phyloP scores from a whole-genome alignment of 192 early-diverging fungal species.

The Podila epicladia region DNA sequence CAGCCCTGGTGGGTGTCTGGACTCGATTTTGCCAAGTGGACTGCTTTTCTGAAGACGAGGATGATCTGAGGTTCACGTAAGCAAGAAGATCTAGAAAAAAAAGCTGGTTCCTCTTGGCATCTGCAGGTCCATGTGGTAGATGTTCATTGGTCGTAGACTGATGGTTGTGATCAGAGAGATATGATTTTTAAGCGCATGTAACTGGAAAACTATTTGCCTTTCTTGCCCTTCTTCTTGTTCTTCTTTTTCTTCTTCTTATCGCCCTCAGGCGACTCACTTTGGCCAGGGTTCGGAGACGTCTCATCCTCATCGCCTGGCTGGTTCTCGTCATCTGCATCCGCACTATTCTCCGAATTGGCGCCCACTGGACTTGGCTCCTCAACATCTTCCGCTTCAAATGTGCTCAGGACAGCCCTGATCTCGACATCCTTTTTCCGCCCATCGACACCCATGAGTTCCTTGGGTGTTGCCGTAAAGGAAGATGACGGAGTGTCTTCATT shows the following conservation, averaged over 20 bases:
- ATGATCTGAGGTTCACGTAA: no score
- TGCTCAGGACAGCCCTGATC: not conserved
- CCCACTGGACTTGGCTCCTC: not conserved
- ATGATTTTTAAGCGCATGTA: no score
- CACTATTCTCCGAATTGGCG: not conserved
- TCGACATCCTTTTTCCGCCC: not conserved
- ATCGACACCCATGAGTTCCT: not conserved
- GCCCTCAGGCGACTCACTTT: constrained; percentile 3
- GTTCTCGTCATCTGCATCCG: not conserved
- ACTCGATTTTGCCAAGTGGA: not conserved
- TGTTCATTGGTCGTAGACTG: no score
- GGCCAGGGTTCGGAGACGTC: not conserved
- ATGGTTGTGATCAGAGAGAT: no score
- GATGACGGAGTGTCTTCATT: not conserved
- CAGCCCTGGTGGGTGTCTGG: not conserved
- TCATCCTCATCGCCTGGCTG: no score
- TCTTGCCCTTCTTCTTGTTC: constrained; percentile 33
- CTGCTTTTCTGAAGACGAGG: no score
- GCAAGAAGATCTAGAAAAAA: no score
- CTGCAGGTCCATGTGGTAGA: no score
- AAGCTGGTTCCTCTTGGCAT: no score
- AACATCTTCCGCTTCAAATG: constrained; percentile 11
- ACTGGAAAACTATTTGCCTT: not conserved
- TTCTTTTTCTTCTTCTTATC: constrained; percentile 18
- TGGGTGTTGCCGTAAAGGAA: not conserved